Evolutionary conservation across 805 yeast genomes (phyloP), one percentile per base, ranked within the genome.

Genomic region (Scheffersomyces coipomensis): DNA sequence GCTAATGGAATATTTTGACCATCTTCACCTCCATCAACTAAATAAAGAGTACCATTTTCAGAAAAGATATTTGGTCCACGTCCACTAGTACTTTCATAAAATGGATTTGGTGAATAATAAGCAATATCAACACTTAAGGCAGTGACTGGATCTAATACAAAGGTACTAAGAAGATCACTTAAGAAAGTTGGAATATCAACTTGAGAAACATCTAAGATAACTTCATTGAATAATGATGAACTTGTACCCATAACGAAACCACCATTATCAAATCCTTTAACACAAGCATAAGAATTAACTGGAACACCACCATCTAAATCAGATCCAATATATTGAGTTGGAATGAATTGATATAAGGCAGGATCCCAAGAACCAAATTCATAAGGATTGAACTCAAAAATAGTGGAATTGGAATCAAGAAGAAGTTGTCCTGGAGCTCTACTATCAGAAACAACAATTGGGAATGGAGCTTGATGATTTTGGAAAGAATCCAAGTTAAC

Each of bases 71-170:
- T 36, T 24, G 49, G 44, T 4, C 23, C 29, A 17, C 58, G 58
- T 48, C 52, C 59, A 54, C n/a, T 16, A 7, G 26, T 17, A 2
- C 61, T 52, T 23, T 77, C 54, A 22, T 69, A 53, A 48, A 66
- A 71, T 27, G 95, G 95, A 54, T 86, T 87, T 40, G 93, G 93
- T 11, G 58, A 52, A 58, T 79, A 84, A 32, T 75, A 64, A n/a
- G 91, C 87, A 49, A 83, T 60, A 37, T 69, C 75, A 34, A 61
- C 55, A 29, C 58, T 59, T 8, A 41, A 42, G 5, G 47, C 24
- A 19, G 60, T 51, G 7, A 68, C 48, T 12, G 41, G 45, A 21
- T 47, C 35, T 36, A 67, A 53, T 35, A 68, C 50, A 3, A 41
- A 32, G 9, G 46, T 36, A 15, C 7, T 27, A 26, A 68, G 44